Base-by-base conservation (phyloP, 768 basidiomycete genomes). In the Coprinellus micaceus region DNA sequence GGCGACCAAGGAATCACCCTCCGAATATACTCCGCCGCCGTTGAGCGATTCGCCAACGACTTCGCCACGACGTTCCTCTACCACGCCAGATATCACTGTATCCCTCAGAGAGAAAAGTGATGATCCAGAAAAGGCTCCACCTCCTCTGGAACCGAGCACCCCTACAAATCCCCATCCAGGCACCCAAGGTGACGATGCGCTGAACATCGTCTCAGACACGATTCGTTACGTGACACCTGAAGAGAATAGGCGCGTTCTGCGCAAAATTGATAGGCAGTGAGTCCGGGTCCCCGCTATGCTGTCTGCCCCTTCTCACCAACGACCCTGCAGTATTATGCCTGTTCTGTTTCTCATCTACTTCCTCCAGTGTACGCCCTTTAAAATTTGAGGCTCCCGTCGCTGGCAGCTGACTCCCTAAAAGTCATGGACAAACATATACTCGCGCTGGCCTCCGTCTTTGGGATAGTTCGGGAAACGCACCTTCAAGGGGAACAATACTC, bases 391-490 rank as follows among this genome's bases (percentile, higher is more conserved):
- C n/a, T n/a, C n/a, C n/a, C n/a, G n/a, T n/a, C n/a, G n/a, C n/a
- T n/a, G n/a, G n/a, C n/a, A n/a, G n/a, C n/a, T n/a, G n/a, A n/a
- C n/a, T n/a, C n/a, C n/a, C n/a, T n/a, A n/a, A n/a, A 21, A 70
- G 69, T 61, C 36, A 66, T 71, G 69, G 72, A 73, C 59, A 73
- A 73, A 50, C 69, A 71, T 53, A 66, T 68, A 7, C 65, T 73
- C 1, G 55, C 70, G 2, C 62, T 71, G 46, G 62, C 69, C 9
- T 73, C 72, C 10, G 70, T 73, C 24, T 73, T 71, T 49, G 70
- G 72, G 1, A 65, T 73, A 22, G 60, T 64, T 45, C 52, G 50
- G 15, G 68, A 71, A 33, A 59, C 70, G 1, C 57, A 66, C 19
- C 67, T 73, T 3, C 59, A 63, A 22, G 70, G 70, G 24, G 63